Evolutionary conservation across 83 land plant genomes (phyloP).

Genomic region (Picea abies): DNA sequence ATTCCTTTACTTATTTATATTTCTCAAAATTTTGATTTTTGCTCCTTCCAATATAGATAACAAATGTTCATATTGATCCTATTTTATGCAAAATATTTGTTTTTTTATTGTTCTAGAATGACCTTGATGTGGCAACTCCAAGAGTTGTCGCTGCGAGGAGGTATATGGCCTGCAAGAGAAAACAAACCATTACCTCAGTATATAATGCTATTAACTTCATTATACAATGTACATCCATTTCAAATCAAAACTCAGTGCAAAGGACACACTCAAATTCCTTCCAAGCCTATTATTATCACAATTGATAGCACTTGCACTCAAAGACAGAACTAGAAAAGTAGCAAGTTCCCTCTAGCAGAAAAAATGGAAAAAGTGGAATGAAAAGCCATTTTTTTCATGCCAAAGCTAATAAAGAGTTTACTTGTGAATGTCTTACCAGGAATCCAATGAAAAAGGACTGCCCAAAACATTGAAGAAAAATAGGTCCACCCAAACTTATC

Average conservation of each 20-base stretch:
- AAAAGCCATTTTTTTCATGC: not conserved
- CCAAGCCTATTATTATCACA: not conserved
- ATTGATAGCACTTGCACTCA: not conserved
- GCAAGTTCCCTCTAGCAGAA: not conserved
- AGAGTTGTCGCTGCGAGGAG: constrained; percentile 74
- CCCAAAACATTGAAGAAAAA: not conserved
- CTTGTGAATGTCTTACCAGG: not conserved
- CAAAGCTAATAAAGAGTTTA: not conserved
- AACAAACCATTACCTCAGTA: constrained; percentile 6
- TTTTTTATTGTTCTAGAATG: not conserved
- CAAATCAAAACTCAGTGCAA: not conserved
- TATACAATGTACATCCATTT: not conserved
- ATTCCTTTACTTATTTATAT: not conserved
- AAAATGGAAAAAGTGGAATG: not conserved
- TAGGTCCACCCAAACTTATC: not conserved
- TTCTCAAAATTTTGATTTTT: not conserved
- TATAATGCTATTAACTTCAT: not conserved
- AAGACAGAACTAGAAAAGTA: not conserved
- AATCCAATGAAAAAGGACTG: not conserved
- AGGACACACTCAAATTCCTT: not conserved
- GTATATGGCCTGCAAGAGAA: constrained; percentile 86
- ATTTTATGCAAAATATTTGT: not conserved
- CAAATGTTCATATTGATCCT: not conserved
- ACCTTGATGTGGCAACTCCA: constrained; percentile 84
- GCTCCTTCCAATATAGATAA: not conserved